phyloP scores from a whole-genome alignment of 305 asterid genomes.

The Solanum hybrid region DNA sequence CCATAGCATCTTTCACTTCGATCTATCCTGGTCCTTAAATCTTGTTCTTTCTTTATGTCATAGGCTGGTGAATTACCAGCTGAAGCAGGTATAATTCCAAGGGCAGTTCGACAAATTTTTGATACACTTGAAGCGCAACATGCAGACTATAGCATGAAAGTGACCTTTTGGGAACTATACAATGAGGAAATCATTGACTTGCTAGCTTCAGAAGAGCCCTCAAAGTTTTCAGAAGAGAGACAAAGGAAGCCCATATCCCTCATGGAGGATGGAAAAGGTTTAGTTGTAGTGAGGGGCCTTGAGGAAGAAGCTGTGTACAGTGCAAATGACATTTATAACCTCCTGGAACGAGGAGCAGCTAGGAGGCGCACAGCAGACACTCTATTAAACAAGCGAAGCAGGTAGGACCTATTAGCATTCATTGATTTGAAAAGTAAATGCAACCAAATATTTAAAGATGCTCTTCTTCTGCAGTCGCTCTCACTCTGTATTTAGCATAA shows the following conservation, averaged over 20 bases:
- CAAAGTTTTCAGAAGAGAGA: conserved; percentile 42
- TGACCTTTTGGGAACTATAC: conserved; percentile 72
- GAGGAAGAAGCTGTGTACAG: conserved; percentile 84
- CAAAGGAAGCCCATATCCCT: conserved; percentile 48
- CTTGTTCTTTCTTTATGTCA: conserved; percentile 7
- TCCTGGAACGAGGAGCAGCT: conserved; percentile 74
- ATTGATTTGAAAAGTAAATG: background rate
- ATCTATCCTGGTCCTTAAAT: background rate
- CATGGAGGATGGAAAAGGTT: conserved; percentile 85
- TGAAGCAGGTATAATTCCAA: conserved; percentile 80
- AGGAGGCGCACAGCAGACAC: conserved; percentile 83
- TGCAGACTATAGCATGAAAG: conserved; percentile 78
- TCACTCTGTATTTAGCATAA: conserved; percentile 74
- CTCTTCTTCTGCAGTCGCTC: conserved; percentile 52
- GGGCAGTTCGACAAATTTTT: conserved; percentile 74
- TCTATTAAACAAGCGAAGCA: conserved; percentile 67
- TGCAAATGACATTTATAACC: conserved; percentile 67
- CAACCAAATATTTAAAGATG: background rate
- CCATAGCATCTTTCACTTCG: background rate
- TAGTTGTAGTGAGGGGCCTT: conserved; percentile 65
- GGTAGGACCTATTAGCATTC: conserved; percentile 26
- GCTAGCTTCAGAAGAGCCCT: conserved; percentile 55
- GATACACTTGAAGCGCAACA: conserved; percentile 71
- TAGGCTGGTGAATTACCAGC: conserved; percentile 71
- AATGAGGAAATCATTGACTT: conserved; percentile 71